These are phyloP conservation scores for Ascochyta koolunga DNA, from an alignment of 2,329 filamentous ascomycete species.

Conservation along the genomic window DNA sequence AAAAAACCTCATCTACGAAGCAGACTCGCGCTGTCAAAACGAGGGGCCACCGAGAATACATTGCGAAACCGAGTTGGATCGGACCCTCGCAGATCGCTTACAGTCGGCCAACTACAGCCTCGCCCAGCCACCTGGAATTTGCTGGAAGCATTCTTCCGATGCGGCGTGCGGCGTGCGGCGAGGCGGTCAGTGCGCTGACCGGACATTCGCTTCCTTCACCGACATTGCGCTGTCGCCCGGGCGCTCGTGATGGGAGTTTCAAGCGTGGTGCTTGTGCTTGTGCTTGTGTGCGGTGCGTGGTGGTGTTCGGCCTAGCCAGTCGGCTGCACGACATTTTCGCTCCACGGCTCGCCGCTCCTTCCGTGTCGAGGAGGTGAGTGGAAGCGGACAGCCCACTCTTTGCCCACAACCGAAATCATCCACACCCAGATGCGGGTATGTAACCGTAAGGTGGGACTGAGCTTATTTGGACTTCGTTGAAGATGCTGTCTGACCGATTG, in stretches of 20 bases:
- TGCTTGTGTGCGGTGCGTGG: constrained; percentile 16
- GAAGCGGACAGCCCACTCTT: constrained; percentile 32
- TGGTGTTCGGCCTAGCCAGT: constrained; percentile 16
- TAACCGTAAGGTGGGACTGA: constrained; percentile 40
- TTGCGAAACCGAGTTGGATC: constrained; percentile 11
- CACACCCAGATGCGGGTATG: constrained; percentile 33
- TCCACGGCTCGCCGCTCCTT: constrained; percentile 30
- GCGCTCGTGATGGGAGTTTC: constrained; percentile 20
- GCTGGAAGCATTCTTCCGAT: constrained; percentile 11
- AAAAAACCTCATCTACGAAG: background rate
- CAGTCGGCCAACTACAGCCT: constrained; percentile 14
- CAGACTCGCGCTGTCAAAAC: no score
- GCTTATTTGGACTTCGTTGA: constrained; percentile 38
- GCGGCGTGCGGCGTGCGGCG: background rate
- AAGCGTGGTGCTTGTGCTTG: no score
- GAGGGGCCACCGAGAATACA: constrained; percentile 8
- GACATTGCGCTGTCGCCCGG: constrained; percentile 11
- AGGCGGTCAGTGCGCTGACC: background rate
- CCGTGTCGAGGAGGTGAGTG: constrained; percentile 23
- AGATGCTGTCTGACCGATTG: constrained; percentile 6
- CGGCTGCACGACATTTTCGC: constrained; percentile 34
- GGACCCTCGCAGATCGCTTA: constrained; percentile 9
- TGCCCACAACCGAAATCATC: constrained; percentile 29
- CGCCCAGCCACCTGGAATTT: constrained; percentile 13
- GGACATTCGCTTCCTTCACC: constrained; percentile 9